These are phyloP conservation scores for Kregervanrija pseudodelftensis DNA, from an alignment of 805 yeast genomes.

Conservation along the genomic window DNA sequence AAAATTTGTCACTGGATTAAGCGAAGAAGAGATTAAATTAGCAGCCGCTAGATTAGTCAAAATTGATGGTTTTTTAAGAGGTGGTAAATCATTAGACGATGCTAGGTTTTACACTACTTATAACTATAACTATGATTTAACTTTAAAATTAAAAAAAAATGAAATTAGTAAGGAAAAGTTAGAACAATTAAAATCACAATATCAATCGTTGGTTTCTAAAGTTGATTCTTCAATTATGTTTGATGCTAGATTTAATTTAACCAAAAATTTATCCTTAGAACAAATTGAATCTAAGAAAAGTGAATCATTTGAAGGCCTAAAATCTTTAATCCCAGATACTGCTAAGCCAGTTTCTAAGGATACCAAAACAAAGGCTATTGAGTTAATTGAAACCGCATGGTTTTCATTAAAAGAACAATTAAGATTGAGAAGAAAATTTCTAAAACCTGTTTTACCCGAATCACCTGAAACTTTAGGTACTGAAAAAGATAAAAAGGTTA, in stretches of 20 bases:
- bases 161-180: conserved; percentile 28
- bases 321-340: conserved; percentile 14
- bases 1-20: conserved; percentile 14
- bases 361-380: conserved; percentile 33
- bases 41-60: conserved; percentile 49
- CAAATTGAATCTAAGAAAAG: conserved; percentile 24
- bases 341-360: conserved; percentile 27
- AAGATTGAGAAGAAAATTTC: conserved; percentile 37
- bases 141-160: conserved; percentile 32
- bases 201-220: conserved; percentile 30
- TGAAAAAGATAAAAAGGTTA: conserved; percentile 39
- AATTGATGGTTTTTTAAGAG: conserved; percentile 46
- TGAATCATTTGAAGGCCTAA: conserved; percentile 13
- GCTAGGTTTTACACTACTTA: conserved; percentile 55
- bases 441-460: conserved; percentile 53
- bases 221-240: conserved; percentile 43
- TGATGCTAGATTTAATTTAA: conserved; percentile 36
- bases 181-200: conserved; percentile 21
- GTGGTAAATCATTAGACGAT: conserved; percentile 50
- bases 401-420: conserved; percentile 32
- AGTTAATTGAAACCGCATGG: conserved; percentile 34
- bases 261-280: conserved; percentile 30
- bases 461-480: conserved; percentile 27
- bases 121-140: conserved; percentile 38
- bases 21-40: conserved; percentile 24